Evolutionary conservation across 257 asterid species (phyloP), one percentile per base, ranked within the genome.

Genomic region (Haberlea rhodopensis): DNA sequence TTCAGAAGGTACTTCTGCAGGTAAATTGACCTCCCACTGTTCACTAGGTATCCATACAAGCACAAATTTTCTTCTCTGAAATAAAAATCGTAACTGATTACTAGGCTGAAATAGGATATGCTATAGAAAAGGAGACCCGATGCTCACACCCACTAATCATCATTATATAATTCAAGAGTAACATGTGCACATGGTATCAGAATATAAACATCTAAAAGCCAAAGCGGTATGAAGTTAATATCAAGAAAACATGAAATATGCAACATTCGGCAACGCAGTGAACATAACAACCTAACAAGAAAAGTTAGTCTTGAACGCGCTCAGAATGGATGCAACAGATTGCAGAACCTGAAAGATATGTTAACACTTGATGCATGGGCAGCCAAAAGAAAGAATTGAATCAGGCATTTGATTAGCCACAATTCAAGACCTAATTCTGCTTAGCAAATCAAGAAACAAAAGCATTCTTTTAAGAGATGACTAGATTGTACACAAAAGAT

Each of bases 1-100:
- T 73, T 84, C 90, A 15, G 87, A 81, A 49, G 90, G 87, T 49
- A 78, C 87, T 70, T 81, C 90, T 70, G 84, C 86, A 74, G 88
- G 88, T 60, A 84, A 73, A 76, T 73, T 80, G 62, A 82, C 88
- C 72, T 84, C 88, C 91, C 91, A 82, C 48, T 71, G 73, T 85
- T 74, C 88, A 60, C 68, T 73, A 32, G 88, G 91, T 73, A 63
- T 22, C 84, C 91, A 49, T 79, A 82, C 79, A 84, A 74, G 80
- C 88, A 84, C 63, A 84, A 70, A 55, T 84, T 84, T 84, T 88
- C 75, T 80, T 84, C 53, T 78, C 88, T 82, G 80, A n/a, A 63
- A 48, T 24, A 27, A 52, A 80, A 71, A 61, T 56, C 45, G 53
- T 29, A 55, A 63, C 37, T 71, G 61, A 61, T 63, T 32, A 60